These are phyloP conservation scores for Leptodermis oblonga DNA, from an alignment of 257 asterid genomes.

Conservation along the genomic window DNA sequence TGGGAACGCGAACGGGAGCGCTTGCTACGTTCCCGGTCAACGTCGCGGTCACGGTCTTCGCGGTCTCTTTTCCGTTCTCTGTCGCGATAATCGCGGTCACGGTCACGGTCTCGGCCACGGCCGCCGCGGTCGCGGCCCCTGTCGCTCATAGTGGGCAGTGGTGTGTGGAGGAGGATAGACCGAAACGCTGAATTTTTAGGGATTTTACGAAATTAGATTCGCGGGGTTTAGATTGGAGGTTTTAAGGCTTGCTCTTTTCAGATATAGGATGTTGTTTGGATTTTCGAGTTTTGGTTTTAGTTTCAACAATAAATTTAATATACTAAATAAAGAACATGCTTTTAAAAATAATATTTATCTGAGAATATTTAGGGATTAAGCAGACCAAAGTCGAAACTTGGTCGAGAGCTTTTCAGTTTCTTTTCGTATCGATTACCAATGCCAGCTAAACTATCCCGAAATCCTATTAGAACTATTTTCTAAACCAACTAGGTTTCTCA, in stretches of 20 bases:
- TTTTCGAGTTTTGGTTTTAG: not conserved
- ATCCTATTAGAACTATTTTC: too few relatives aligned
- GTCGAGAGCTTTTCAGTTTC: too few relatives aligned
- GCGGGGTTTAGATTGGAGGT: not conserved
- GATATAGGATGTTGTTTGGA: not conserved
- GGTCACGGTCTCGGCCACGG: slow-evolving; percentile 37
- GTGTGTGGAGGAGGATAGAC: not conserved
- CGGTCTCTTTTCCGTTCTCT: slow-evolving; percentile 31
- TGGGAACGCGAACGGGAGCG: slow-evolving; percentile 66
- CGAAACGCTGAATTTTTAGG: not conserved
- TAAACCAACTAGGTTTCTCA: too few relatives aligned
- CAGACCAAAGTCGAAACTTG: too few relatives aligned
- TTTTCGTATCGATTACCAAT: too few relatives aligned
- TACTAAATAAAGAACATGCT: too few relatives aligned
- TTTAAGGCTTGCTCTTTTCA: not conserved
- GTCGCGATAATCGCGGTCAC: slow-evolving; percentile 48
- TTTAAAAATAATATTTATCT: too few relatives aligned
- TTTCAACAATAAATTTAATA: too few relatives aligned
- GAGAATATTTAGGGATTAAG: too few relatives aligned
- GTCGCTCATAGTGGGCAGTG: slow-evolving; percentile 13
- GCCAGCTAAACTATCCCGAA: too few relatives aligned
- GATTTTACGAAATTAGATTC: not conserved
- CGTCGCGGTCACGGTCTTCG: slow-evolving; percentile 10
- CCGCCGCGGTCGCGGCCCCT: slow-evolving; percentile 36
- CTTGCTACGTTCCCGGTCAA: slow-evolving; percentile 36